phyloP scores from a whole-genome alignment of 805 yeast genomes.

The Lipomyces chichibuensis region DNA sequence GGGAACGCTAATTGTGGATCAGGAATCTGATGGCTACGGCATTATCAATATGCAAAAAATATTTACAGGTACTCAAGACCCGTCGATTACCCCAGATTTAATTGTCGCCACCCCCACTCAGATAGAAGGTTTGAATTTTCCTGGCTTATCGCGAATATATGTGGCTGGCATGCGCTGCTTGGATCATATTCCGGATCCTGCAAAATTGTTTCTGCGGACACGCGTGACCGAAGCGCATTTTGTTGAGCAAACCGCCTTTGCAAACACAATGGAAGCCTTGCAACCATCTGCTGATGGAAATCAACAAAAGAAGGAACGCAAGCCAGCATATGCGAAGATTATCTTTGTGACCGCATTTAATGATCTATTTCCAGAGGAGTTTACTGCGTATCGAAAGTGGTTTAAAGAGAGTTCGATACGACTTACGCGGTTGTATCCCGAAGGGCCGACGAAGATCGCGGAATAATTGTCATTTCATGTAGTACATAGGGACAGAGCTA shows the following conservation, averaged over 20 bases:
- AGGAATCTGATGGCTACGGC: slow-evolving; percentile 2
- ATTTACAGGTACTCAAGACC: slow-evolving; percentile 4
- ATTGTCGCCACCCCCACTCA: slow-evolving; percentile 22
- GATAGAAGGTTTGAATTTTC: slow-evolving; percentile 29
- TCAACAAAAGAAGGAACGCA: background rate
- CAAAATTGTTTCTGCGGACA: background rate
- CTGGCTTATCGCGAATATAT: slow-evolving; percentile 28
- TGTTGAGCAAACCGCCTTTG: slow-evolving; percentile 11
- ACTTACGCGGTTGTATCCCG: background rate
- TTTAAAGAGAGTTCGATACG: background rate
- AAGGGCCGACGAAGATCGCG: background rate
- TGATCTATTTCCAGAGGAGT: background rate
- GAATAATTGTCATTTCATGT: background rate
- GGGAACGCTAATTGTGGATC: slow-evolving; percentile 4
- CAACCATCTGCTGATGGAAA: background rate
- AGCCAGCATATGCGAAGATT: slow-evolving; percentile 3
- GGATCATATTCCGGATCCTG: slow-evolving; percentile 13
- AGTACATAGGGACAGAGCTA: background rate
- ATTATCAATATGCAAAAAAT: slow-evolving; percentile 13
- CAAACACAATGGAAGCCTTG: background rate
- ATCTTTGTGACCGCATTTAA: background rate
- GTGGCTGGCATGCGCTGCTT: slow-evolving; percentile 21
- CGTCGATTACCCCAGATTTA: slow-evolving; percentile 17
- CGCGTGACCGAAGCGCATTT: slow-evolving; percentile 12
- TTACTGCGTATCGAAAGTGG: background rate